Base-by-base conservation (phyloP, 345 rosid species). In the Kandelia obovata region DNA sequence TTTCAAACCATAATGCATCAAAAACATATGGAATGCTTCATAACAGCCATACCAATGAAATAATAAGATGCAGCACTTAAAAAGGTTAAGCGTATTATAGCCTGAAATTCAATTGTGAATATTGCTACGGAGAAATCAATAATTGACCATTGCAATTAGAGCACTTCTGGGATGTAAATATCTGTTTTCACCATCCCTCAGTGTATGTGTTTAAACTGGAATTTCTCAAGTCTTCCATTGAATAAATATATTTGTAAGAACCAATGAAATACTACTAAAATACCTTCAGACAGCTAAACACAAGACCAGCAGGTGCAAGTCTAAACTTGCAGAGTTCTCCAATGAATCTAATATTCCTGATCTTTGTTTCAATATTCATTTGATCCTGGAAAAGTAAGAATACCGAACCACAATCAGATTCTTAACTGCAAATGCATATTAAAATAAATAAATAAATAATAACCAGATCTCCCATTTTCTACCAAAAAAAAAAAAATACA, bases 271-370 rank as follows among this genome's bases (percentile, higher is more conserved):
- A 56, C 28, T 51, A 16, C 17, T 49, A 27, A 72, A 28, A 68
- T 86, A 96, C 99, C 94, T 96, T 96, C 83, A 96, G 83, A 88
- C 98, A 96, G 79, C 86, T 83, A 74, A 96, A 96, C 67, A 92
- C 86, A 73, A 91, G 87, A 62, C 88, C 90, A 83, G 96, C 71
- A 56, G 95, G 86, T 47, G 89, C 92, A 73, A 92, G 86, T 80
- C 71, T 92, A 73, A 92, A 92, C 83, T 96, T 96, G 95, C 99
- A 90, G 63, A 92, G 95, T 75, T 96, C 99, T 73, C 97, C 99
- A 78, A 96, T 85, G 77, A 96, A 96, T 77, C 99, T 92, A 66
- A 89, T 92, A 82, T 96, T 96, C 79, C 97, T 85, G 77, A 92
- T 92, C 82, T 92, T 92, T 26, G 99, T 90, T 84, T 96, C 98